Conservation (phyloP, 139 green algal species). For the Auxenochlorella pyrenoidosa region DNA sequence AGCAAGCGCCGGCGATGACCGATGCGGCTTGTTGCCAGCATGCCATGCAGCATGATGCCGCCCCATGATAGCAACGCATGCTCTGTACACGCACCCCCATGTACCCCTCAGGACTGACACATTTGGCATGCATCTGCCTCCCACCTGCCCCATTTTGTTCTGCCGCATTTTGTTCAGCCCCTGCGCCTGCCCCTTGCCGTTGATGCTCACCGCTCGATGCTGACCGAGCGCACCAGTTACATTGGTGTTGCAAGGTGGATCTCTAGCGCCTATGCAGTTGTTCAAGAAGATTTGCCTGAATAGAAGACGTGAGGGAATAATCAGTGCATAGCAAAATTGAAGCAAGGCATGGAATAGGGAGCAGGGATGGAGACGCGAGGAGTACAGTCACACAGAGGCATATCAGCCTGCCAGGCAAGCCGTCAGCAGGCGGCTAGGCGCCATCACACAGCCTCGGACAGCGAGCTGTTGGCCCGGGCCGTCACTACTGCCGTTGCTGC, state of each 20-base stretch:
- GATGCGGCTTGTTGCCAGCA: neutral
- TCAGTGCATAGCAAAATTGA: neutral
- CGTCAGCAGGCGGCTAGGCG: neutral
- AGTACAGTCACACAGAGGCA: neutral
- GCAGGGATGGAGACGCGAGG: neutral
- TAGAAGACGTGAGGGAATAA: too few species aligned
- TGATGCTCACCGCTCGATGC: too few species aligned
- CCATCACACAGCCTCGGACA: neutral
- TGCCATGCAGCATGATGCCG: too few species aligned
- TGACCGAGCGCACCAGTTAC: too few species aligned
- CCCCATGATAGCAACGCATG: neutral
- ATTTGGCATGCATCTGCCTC: neutral
- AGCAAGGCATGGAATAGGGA: too few species aligned
- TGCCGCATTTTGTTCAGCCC: neutral
- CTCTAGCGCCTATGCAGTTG: too few species aligned
- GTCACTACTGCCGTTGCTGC: neutral
- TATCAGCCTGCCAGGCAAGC: neutral
- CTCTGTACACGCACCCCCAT: neutral
- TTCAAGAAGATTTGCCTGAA: too few species aligned
- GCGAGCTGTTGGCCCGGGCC: neutral
- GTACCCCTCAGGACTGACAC: neutral
- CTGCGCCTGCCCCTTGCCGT: too few species aligned
- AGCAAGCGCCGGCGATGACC: slow-evolving; percentile 4
- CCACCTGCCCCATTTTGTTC: neutral
- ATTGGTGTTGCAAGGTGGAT: too few species aligned